Evolutionary conservation across 495 filamentous ascomycete species (phyloP).

Genomic region (Sabuloglossum arenarium): DNA sequence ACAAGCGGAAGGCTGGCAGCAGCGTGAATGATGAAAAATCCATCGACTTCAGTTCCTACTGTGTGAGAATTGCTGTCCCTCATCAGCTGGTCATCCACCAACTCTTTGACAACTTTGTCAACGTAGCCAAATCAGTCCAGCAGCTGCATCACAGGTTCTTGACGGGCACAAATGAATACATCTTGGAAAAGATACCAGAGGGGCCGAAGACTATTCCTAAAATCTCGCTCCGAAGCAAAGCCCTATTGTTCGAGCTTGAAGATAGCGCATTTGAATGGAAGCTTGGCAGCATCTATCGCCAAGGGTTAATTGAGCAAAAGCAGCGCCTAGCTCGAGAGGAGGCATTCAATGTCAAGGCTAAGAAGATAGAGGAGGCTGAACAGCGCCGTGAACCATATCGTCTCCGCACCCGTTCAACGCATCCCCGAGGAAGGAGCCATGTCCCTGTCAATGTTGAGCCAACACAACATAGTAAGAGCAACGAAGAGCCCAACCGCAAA

Average conservation of each 20-base stretch:
- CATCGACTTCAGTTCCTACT: constrained; percentile 67
- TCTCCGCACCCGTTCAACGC: constrained; percentile 28
- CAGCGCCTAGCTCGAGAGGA: constrained; percentile 79
- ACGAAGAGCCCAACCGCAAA: background rate
- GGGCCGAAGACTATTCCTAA: constrained; percentile 69
- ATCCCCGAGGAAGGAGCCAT: constrained; percentile 9
- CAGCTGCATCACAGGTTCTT: constrained; percentile 83
- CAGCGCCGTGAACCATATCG: constrained; percentile 28
- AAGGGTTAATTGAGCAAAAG: constrained; percentile 69
- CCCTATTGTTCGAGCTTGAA: constrained; percentile 73
- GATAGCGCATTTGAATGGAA: constrained; percentile 98
- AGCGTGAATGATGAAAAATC: constrained; percentile 51
- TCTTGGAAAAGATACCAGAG: constrained; percentile 62
- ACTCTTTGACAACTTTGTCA: constrained; percentile 80
- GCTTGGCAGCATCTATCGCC: constrained; percentile 74
- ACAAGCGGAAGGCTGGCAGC: constrained; percentile 40
- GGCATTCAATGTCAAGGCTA: constrained; percentile 69
- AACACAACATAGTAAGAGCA: constrained; percentile 11
- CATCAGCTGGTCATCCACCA: constrained; percentile 82
- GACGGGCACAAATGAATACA: constrained; percentile 69
- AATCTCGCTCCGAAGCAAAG: constrained; percentile 60
- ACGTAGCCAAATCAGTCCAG: constrained; percentile 65
- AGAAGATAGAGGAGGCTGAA: constrained; percentile 50
- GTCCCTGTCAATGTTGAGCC: background rate
- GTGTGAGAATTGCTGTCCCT: constrained; percentile 75